Base-by-base conservation (phyloP, 1,139 yeast species). In the Kodamaea suecica region DNA sequence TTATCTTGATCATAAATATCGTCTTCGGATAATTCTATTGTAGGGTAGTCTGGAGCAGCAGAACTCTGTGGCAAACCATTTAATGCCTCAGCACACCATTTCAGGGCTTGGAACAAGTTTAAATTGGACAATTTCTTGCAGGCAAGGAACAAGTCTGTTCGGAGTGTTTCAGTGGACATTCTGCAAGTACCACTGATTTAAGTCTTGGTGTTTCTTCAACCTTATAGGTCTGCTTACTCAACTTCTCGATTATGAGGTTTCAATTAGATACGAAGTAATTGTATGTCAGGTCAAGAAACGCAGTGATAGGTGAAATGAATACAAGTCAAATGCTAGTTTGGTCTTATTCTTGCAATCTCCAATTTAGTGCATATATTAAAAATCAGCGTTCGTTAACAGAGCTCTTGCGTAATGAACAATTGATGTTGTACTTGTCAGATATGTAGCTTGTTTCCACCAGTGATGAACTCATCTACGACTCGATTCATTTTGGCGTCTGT, bases 31-130 rank as follows among this genome's bases (percentile, higher is more conserved):
- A 39, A 29, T n/a, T 34, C 29, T 3, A 40, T 35, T 2, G 38
- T 23, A 4, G 55, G 48, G 33, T 36, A 42, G 17, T 45, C 44
- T 14, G 45, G 37, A 9, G 51, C 37, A 11, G 39, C 45, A 13
- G 29, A 11, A 10, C 26, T 10, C 10, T 28, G 32, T 5, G 41
- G 42, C 6, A 70, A 48, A 1, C 75, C 75, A 52, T 73, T 74
- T 21, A 85, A 63, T 0, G 95, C 95, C 52, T 87, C 95, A 2
- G 87, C 81, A 37, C 69, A 70, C 95, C 95, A 86, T 65, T 85
- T 86, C 5, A 92, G 73, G 0, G 87, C 78, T 39, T 81, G 83
- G 49, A 70, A 72, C 10, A 85, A 62, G 44, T 81, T 75, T 43
- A 84, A 61, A 23, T 62, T 54, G 5, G 61, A 40, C 11, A 70